A percentile compares a stretch with the other conserved stretches of the same genome.
Conservation (phyloP, 495 filamentous ascomycete species). For the Penicillium riverlandense region DNA sequence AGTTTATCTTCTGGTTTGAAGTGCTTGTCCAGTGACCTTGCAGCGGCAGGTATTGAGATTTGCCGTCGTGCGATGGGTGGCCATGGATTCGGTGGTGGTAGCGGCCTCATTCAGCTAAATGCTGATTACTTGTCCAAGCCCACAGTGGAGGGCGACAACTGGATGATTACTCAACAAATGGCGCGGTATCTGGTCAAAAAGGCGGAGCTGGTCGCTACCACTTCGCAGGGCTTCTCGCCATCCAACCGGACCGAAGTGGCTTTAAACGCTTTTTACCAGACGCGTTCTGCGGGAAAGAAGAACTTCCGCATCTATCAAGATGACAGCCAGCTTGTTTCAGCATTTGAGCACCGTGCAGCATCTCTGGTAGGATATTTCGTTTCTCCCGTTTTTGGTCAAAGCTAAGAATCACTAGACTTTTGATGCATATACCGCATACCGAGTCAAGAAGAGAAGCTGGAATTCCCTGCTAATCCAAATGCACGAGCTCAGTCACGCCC, state of each 20-base stretch:
- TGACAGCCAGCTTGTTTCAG: slow-evolving; percentile 31
- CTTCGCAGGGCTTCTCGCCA: no score
- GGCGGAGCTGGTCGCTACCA: slow-evolving; percentile 14
- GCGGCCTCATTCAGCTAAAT: slow-evolving; percentile 39
- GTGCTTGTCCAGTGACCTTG: slow-evolving; percentile 38
- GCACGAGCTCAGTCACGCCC: slow-evolving; percentile 38
- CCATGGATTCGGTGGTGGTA: slow-evolving; percentile 42
- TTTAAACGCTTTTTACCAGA: not conserved
- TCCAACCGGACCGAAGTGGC: slow-evolving; percentile 16
- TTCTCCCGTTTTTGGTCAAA: no score
- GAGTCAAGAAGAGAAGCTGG: slow-evolving; percentile 40
- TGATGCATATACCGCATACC: slow-evolving; percentile 34
- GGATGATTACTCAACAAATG: slow-evolving; percentile 47
- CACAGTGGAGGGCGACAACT: slow-evolving; percentile 47
- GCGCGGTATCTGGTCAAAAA: slow-evolving; percentile 42
- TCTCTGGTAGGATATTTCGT: slow-evolving; percentile 15
- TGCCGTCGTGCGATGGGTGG: slow-evolving; percentile 43
- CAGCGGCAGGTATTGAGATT: slow-evolving; percentile 43
- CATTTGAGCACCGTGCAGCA: slow-evolving; percentile 34
- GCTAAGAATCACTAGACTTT: not conserved
- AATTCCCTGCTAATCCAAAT: slow-evolving; percentile 37
- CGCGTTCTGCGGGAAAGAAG: no score
- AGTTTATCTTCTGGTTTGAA: slow-evolving; percentile 42
- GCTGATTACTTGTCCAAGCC: slow-evolving; percentile 42
- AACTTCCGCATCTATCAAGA: not conserved